Percentiles rank a stretch among this genome's conserved stretches.
These are phyloP conservation scores for Lactarius pseudohatsudake DNA, from an alignment of 768 basidiomycete species.

Conservation along the genomic window DNA sequence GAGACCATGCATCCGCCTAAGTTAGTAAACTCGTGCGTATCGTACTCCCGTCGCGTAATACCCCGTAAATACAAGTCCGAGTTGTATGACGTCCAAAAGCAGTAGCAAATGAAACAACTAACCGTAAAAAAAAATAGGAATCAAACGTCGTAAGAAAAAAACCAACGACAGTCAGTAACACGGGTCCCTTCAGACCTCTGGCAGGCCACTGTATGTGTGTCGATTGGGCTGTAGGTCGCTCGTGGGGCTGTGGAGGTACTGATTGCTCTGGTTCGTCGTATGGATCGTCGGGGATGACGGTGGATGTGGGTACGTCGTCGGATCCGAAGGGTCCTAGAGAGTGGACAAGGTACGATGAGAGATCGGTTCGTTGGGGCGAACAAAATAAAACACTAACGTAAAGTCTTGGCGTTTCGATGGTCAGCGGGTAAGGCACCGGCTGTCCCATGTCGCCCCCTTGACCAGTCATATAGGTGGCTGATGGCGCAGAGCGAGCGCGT, in stretches of 20 bases:
- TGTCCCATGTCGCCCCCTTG: conserved; percentile 8
- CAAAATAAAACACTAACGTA: conserved; percentile 21
- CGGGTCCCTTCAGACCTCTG: conserved; percentile 19
- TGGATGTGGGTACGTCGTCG: conserved; percentile 24
- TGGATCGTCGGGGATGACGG: conserved; percentile 21
- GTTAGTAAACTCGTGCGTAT: not conserved
- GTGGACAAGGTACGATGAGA: not conserved
- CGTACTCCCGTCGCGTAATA: not conserved
- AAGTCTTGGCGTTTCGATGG: conserved; percentile 12
- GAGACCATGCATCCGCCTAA: not conserved
- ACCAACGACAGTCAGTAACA: not conserved
- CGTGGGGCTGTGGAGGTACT: conserved; percentile 2
- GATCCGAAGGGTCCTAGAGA: conserved; percentile 29
- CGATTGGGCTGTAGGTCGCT: conserved; percentile 14
- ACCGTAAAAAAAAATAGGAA: not conserved
- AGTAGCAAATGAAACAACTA: not conserved
- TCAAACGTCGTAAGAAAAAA: not conserved
- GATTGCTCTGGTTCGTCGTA: conserved; percentile 7
- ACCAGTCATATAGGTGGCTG: conserved; percentile 25
- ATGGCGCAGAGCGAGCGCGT: conserved; percentile 32
- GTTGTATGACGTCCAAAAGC: not conserved
- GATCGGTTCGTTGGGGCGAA: not conserved
- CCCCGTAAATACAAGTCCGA: not conserved
- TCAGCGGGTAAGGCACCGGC: conserved; percentile 1
- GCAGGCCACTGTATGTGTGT: conserved; percentile 19